phyloP scores from a whole-genome alignment of 140 eudicot genomes.

The Oenanthe javanica region DNA sequence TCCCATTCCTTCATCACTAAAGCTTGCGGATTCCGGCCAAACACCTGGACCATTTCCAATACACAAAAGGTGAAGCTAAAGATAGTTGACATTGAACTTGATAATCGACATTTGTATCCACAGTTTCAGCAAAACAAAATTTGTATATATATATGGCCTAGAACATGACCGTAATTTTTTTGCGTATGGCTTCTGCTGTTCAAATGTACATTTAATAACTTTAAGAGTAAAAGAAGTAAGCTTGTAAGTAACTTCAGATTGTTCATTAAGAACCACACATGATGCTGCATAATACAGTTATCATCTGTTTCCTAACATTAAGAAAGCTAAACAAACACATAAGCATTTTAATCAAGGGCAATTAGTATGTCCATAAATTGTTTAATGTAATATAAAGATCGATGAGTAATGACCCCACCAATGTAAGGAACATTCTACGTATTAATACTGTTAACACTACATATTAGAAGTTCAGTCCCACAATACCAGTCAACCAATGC shows the following conservation, averaged over 20 bases:
- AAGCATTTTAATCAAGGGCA: neutral
- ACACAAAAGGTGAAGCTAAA: slow-evolving; percentile 11
- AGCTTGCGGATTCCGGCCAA: slow-evolving; percentile 91
- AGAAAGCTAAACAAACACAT: neutral
- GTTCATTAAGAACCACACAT: neutral
- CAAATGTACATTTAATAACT: neutral
- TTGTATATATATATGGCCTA: neutral
- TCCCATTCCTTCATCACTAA: slow-evolving; percentile 67
- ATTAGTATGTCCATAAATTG: neutral
- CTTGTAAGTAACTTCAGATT: neutral
- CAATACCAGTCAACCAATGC: neutral
- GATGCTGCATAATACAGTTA: neutral
- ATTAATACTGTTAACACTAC: neutral
- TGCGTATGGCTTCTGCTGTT: neutral
- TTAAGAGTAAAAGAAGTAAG: neutral
- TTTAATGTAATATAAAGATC: neutral
- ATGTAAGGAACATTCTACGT: no score
- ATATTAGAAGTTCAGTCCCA: neutral
- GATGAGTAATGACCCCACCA: neutral
- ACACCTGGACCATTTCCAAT: slow-evolving; percentile 43
- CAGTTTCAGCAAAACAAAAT: neutral
- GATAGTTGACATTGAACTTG: slow-evolving; percentile 16
- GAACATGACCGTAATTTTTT: neutral
- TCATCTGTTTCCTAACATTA: neutral
- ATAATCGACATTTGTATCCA: neutral